These are phyloP conservation scores for Malassezia dermatis DNA, from an alignment of 1,284 basidiomycete species.

Conservation along the genomic window DNA sequence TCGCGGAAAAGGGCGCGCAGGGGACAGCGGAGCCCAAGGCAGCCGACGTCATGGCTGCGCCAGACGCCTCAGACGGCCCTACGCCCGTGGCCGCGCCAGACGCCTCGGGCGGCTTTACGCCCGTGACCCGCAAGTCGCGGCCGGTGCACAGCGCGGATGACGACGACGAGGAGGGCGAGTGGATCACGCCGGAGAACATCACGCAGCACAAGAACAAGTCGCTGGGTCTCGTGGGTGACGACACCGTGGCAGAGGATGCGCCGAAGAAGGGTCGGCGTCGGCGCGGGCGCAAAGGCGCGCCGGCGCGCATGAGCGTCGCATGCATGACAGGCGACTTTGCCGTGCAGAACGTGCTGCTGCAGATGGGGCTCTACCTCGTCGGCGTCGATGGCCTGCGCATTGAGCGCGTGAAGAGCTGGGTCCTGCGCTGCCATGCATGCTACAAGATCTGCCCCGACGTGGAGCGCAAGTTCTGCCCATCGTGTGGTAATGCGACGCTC, in stretches of 20 bases:
- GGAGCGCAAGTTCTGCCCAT: conserved; percentile 91
- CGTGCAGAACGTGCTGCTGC: conserved; percentile 93
- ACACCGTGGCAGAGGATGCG: background rate
- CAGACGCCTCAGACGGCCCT: conserved; percentile 2
- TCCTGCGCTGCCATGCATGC: conserved; percentile 92
- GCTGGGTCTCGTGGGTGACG: conserved; percentile 54
- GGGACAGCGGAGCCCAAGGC: background rate
- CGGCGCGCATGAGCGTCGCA: conserved; percentile 33
- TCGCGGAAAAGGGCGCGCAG: conserved; percentile 1
- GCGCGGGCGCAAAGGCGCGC: conserved; percentile 11
- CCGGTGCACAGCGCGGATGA: conserved; percentile 5
- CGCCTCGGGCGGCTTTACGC: conserved; percentile 5
- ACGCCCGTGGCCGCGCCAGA: background rate
- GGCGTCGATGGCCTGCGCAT: conserved; percentile 83
- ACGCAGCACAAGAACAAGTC: conserved; percentile 76
- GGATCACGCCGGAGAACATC: conserved; percentile 91
- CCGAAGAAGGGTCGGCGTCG: background rate
- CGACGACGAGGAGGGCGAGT: conserved; percentile 54
- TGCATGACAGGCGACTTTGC: conserved; percentile 91
- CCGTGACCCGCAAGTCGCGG: background rate
- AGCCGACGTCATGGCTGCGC: background rate
- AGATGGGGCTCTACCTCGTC: conserved; percentile 87
- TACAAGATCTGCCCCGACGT: conserved; percentile 98
- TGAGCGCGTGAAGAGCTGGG: conserved; percentile 85
- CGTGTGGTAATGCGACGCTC: conserved; percentile 86